Evolutionary conservation across 1,284 basidiomycete genomes (phyloP), one percentile per base, ranked within the genome.

Genomic region (Stereum hirsutum): DNA sequence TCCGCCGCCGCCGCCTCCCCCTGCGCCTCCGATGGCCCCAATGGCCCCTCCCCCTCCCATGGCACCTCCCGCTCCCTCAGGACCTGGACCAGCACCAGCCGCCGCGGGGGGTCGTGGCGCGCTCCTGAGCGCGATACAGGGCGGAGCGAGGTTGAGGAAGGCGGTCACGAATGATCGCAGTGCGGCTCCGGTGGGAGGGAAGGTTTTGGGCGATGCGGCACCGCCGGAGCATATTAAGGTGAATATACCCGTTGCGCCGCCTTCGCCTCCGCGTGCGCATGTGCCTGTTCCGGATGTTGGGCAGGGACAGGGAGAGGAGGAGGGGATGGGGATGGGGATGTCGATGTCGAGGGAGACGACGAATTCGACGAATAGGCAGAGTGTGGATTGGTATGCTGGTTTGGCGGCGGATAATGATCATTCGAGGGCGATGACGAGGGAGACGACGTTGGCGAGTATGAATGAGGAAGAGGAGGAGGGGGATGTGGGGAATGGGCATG

Each of bases 381-480:
- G 82, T 21, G 86, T 96, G 8, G 93, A 92, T 57, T 97, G 94
- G 94, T 89, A 90, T 58, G 75, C 81, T 44, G 85, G 81, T 31
- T 70, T 95, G n/a, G 92, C 93, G 7, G 82, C 83, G 32, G 89
- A 95, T 61, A 59, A 64, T 7, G 57, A 66, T 32, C 30, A n/a
- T 34, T 30, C 23, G n/a, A n/a, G n/a, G n/a, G 54, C 57, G 10
- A 49, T 55, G 26, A 57, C 63, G 42, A 47, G 61, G 14, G 64
- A 72, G 36, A 61, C 60, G 42, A 52, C 20, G 35, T 52, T 85
- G 45, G 74, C 82, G 38, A 61, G 77, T 6, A 81, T 76, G 45
- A 75, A 78, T 49, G 77, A 80, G 27, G 79, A 81, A 40, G 72
- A 75, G 37, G 64, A 65, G 27, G 69, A 70, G 27, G 36, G 52